Evolutionary conservation across 805 yeast genomes (phyloP).

Genomic region (Blastobotrys parvus): DNA sequence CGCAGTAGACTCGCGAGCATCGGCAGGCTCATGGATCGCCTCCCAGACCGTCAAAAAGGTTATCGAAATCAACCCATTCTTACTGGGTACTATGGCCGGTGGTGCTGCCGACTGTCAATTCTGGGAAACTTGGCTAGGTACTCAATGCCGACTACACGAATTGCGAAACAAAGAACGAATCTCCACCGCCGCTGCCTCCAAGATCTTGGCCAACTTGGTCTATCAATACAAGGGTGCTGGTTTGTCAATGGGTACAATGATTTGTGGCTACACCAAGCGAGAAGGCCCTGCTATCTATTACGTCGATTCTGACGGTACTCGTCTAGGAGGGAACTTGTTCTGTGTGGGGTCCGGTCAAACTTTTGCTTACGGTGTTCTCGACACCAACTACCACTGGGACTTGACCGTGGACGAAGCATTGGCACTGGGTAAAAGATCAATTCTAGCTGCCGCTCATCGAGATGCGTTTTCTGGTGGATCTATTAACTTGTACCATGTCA

Average conservation of each 20-base stretch:
- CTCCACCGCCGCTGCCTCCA: constrained; percentile 93
- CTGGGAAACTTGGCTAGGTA: constrained; percentile 99
- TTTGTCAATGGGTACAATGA: constrained; percentile 98
- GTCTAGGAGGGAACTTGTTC: constrained; percentile 88
- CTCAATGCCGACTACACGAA: constrained; percentile 93
- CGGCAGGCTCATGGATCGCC: constrained; percentile 97
- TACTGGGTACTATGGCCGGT: constrained; percentile 98
- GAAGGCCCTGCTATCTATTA: constrained; percentile 95
- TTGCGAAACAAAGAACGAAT: constrained; percentile 91
- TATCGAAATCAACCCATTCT: constrained; percentile 88
- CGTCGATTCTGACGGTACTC: constrained; percentile 95
- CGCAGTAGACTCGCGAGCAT: constrained; percentile 97
- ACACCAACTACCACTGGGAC: constrained; percentile 88
- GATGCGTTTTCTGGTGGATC: constrained; percentile 98
- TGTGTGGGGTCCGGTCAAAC: constrained; percentile 99
- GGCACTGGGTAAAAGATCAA: constrained; percentile 88
- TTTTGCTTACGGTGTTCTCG: constrained; percentile 96
- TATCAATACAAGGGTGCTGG: constrained; percentile 97
- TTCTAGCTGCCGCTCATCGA: constrained; percentile 96
- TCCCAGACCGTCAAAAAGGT: constrained; percentile 97
- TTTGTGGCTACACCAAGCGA: constrained; percentile 91
- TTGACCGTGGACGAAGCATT: constrained; percentile 87
- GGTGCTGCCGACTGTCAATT: constrained; percentile 99
- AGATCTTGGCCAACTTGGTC: constrained; percentile 82
- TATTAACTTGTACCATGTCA: constrained; percentile 83